phyloP scores from a whole-genome alignment of 306 rosid genomes.

The Inga leiocalycina region DNA sequence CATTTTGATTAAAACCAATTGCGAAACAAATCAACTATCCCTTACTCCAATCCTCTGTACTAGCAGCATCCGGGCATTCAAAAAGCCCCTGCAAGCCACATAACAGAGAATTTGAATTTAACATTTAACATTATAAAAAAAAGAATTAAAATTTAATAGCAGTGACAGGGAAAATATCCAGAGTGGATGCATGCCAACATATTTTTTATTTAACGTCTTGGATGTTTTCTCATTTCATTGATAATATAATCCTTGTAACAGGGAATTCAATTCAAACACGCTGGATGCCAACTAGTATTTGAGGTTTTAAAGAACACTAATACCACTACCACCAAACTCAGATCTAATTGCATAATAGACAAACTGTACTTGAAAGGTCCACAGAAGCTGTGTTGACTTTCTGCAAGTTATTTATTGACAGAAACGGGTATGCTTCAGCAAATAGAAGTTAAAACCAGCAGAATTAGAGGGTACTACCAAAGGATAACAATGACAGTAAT shows the following conservation, averaged over 20 bases:
- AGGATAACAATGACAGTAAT: conserved; percentile 9
- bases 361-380: conserved; percentile 6
- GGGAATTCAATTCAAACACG: conserved; percentile 14
- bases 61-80: conserved; percentile 91
- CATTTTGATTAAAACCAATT: conserved; percentile 12
- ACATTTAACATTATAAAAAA: no score
- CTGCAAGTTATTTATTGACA: not conserved
- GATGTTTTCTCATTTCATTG: not conserved
- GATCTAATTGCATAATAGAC: not conserved
- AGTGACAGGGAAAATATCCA: not conserved
- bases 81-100: conserved; percentile 68
- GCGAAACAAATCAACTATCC: conserved; percentile 81
- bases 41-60: conserved; percentile 89
- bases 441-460: conserved; percentile 18
- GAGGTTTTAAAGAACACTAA: not conserved
- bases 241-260: not conserved
- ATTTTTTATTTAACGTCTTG: no score
- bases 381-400: not conserved
- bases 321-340: not conserved
- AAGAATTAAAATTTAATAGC: not conserved
- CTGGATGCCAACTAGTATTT: conserved; percentile 1
- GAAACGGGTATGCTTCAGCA: conserved; percentile 10
- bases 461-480: conserved; percentile 8
- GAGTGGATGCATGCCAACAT: not conserved
- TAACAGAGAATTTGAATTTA: not conserved